Evolutionary conservation across 2,329 filamentous ascomycete genomes (phyloP).

Genomic region (Fusarium oligoseptatum): DNA sequence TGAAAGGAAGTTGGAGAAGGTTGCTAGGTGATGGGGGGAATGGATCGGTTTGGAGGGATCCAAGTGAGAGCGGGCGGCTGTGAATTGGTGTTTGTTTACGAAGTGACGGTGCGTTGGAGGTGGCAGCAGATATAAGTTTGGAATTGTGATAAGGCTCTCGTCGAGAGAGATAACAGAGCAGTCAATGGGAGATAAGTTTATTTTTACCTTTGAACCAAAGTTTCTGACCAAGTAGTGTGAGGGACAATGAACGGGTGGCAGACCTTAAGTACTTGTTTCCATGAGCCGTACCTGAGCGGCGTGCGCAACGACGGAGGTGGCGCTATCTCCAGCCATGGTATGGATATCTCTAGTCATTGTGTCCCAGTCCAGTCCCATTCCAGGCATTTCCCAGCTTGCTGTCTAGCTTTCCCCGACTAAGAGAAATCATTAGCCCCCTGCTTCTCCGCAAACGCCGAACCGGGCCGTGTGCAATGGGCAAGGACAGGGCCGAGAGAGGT

Average conservation of each 20-base stretch:
- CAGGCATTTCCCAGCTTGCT: slow-evolving; percentile 30
- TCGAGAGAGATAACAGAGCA: slow-evolving; percentile 4
- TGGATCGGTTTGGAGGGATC: slow-evolving; percentile 39
- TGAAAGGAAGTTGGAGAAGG: neutral
- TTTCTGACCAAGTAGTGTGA: slow-evolving; percentile 1
- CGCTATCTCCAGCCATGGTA: slow-evolving; percentile 37
- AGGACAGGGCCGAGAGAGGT: slow-evolving; percentile 27
- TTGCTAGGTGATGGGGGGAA: slow-evolving; percentile 16
- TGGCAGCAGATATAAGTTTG: neutral
- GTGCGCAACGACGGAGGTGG: slow-evolving; percentile 36
- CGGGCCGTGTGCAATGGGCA: slow-evolving; percentile 17
- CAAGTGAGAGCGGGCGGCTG: slow-evolving; percentile 25
- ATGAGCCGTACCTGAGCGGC: slow-evolving; percentile 16
- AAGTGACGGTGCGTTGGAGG: neutral
- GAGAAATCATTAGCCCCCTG: slow-evolving; percentile 4
- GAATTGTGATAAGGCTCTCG: neutral
- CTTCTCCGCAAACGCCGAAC: slow-evolving; percentile 38
- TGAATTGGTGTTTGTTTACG: slow-evolving; percentile 30
- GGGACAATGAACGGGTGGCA: slow-evolving; percentile 27
- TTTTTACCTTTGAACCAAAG: slow-evolving; percentile 24
- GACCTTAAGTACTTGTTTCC: slow-evolving; percentile 36
- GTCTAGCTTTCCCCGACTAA: neutral
- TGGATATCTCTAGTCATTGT: slow-evolving; percentile 15
- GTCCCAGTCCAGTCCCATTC: slow-evolving; percentile 35
- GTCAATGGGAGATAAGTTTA: slow-evolving; percentile 38